Evolutionary conservation across 2,329 filamentous ascomycete species (phyloP).

Genomic region (Talaromyces rugulosus): DNA sequence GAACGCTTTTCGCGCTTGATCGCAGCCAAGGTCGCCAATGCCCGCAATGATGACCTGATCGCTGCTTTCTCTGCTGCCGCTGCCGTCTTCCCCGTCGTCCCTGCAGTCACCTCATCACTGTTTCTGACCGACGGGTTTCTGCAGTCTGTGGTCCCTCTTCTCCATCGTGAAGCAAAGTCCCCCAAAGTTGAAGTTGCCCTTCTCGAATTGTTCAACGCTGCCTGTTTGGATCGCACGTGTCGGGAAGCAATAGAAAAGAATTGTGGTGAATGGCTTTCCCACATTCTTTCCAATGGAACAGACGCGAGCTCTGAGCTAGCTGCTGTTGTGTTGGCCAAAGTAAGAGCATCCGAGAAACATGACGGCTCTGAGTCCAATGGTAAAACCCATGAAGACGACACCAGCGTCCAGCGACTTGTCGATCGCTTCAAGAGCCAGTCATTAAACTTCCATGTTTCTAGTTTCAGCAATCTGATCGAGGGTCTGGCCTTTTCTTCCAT

Average conservation of each 20-base stretch:
- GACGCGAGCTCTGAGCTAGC: constrained; percentile 52
- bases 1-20: constrained; percentile 71
- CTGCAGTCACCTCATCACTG: constrained; percentile 67
- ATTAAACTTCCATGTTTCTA: constrained; percentile 38
- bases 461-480: constrained; percentile 76
- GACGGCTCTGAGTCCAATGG: constrained; percentile 26
- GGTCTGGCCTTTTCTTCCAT: constrained; percentile 89
- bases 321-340: constrained; percentile 71
- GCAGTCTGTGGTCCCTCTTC: constrained; percentile 67
- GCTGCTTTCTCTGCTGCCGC: constrained; percentile 91
- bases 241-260: constrained; percentile 80
- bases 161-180: constrained; percentile 77
- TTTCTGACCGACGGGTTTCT: constrained; percentile 90
- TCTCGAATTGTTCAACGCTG: constrained; percentile 84
- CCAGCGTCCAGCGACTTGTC: constrained; percentile 49
- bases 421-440: constrained; percentile 50
- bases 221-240: constrained; percentile 79
- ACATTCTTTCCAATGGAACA: constrained; percentile 70
- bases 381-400: constrained; percentile 33
- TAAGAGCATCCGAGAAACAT: constrained; percentile 33
- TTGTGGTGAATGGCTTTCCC: constrained; percentile 81
- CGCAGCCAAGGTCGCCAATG: constrained; percentile 63
- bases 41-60: constrained; percentile 82
- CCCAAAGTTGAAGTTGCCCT: constrained; percentile 80
- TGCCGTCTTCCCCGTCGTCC: constrained; percentile 79